Evolutionary conservation across 306 rosid species (phyloP), one percentile per base, ranked within the genome.

Genomic region (Mimosa bimucronata): DNA sequence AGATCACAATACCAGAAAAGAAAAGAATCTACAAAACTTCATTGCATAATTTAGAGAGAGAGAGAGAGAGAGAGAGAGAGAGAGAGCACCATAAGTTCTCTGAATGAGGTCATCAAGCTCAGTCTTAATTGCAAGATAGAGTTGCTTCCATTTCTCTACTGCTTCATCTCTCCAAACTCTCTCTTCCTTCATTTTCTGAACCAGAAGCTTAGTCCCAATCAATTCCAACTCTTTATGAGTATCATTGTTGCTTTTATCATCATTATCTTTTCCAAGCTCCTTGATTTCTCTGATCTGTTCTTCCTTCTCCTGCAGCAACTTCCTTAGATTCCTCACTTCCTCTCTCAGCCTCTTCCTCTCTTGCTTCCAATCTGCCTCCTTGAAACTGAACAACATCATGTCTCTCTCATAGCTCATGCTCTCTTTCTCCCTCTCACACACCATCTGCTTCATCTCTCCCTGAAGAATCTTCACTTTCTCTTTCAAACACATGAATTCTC

Each of bases 81-180:
- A 19, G 76, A 46, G 26, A 85, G 88, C 91, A 86, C 85, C 83
- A 83, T 86, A 87, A 69, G 97, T 93, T 29, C 97, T 93, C 66
- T 89, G 96, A 78, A 95, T 95, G 84, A 95, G 99, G 52, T 95
- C 91, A 84, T 95, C 99, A 31, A 95, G 95, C 79, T 95, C 99
- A 78, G 74, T 69, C 89, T 93, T 95, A 37, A 95, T 95, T 19
- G 91, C 94, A 74, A 90, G 88, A 83, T 95, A 95, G 8, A 95
- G 97, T 76, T 95, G 98, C 85, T 95, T 95, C 99, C 99, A 95
- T 42, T 89, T 95, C 80, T 93, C 96, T 30, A 93, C 89, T 73
- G 99, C 91, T 78, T 89, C 96, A 86, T 95, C 98, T 71, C 99
- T 82, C 5, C 89, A 83, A 2, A 87, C 89, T 83, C 94, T 90